Conservation (phyloP, 306 rosid species). For the Oemleria cerasiformis region DNA sequence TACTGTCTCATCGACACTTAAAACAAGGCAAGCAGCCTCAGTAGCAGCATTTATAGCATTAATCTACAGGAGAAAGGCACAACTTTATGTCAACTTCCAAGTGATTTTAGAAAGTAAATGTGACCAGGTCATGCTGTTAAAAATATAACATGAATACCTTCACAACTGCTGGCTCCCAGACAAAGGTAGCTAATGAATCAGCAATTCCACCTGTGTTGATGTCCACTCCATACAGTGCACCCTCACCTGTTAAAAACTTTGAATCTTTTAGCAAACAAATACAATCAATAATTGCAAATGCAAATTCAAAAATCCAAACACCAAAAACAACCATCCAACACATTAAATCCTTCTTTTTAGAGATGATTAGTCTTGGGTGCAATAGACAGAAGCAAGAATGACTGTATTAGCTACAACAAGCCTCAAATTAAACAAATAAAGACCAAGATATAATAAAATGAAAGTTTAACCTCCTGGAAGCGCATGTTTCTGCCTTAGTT, state of each 20-base stretch:
- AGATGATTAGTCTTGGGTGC: background rate
- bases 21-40: conserved; percentile 90
- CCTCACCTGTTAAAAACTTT: conserved; percentile 54
- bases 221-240: conserved; percentile 90
- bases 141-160: conserved; percentile 46
- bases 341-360: background rate
- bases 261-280: conserved; percentile 2
- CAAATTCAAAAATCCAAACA: background rate
- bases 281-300: background rate
- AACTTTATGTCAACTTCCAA: background rate
- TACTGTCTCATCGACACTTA: conserved; percentile 94
- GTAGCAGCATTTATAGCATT: conserved; percentile 99
- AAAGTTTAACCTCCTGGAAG: conserved; percentile 69
- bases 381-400: background rate
- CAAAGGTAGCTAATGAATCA: conserved; percentile 87
- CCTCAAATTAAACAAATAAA: background rate
- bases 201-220: conserved; percentile 93
- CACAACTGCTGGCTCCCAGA: conserved; percentile 98
- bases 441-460: background rate
- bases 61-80: conserved; percentile 49
- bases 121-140: background rate
- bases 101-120: background rate
- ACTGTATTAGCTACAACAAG: background rate
- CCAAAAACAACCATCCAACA: background rate
- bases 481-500: conserved; percentile 92